A percentile compares a stretch with the other conserved stretches of the same genome.
Evolutionary conservation across 2,329 filamentous ascomycete species (phyloP).

Genomic region (Calonectria pauciramosa): DNA sequence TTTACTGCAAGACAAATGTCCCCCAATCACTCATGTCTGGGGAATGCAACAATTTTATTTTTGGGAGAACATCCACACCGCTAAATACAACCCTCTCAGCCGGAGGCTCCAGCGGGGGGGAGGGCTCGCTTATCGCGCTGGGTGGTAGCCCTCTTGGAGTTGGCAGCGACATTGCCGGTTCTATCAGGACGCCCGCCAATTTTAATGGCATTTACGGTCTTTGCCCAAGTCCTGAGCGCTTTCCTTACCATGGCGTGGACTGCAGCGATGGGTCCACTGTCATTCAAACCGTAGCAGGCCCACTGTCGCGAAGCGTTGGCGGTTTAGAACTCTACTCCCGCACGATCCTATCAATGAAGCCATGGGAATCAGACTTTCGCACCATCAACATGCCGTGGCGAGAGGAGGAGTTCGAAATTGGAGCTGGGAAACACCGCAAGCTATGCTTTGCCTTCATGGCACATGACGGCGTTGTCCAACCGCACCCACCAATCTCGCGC

Average conservation of each 20-base stretch:
- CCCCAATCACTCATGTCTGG: constrained; percentile 13
- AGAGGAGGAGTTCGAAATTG: neutral
- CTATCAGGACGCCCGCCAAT: constrained; percentile 12
- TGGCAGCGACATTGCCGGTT: constrained; percentile 18
- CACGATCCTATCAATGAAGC: too few relatives aligned
- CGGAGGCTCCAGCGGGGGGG: constrained; percentile 9
- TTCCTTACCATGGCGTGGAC: neutral
- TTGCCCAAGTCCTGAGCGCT: neutral
- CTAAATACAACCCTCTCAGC: neutral
- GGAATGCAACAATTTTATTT: constrained; percentile 9
- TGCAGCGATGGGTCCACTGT: neutral
- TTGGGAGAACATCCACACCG: neutral
- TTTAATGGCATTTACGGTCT: constrained; percentile 21
- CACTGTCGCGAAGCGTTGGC: too few relatives aligned
- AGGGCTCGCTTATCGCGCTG: neutral
- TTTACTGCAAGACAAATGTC: constrained; percentile 17
- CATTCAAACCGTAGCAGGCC: neutral
- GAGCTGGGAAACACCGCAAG: neutral
- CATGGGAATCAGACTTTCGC: too few relatives aligned
- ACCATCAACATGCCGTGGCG: neutral
- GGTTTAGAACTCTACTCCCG: too few relatives aligned
- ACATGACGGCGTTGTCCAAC: neutral
- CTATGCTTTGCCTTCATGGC: neutral
- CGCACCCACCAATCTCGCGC: neutral
- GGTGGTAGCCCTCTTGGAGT: constrained; percentile 2